Percentiles rank a stretch among this genome's conserved stretches.
Conservation (phyloP, 1,139 yeast species). For the Protomyces arabidopsidicola region DNA sequence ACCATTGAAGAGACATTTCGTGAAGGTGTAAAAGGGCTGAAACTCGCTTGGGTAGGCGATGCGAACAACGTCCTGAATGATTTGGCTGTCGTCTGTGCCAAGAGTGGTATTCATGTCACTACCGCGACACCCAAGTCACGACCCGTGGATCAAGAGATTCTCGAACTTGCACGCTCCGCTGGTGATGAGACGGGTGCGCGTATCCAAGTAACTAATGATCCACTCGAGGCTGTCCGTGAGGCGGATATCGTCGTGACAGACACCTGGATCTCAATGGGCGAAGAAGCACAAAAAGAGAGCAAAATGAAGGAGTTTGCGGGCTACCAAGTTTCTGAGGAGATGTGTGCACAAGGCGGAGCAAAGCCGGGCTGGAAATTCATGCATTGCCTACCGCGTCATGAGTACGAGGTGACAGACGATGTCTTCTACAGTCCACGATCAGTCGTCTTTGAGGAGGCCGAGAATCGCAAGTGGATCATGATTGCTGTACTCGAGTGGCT, state of each 20-base stretch:
- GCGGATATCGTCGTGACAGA: conserved; percentile 92
- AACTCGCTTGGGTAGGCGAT: conserved; percentile 94
- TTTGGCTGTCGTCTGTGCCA: conserved; percentile 82
- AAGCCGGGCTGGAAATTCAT: conserved; percentile 74
- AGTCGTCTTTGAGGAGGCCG: conserved; percentile 90
- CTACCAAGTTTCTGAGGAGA: conserved; percentile 69
- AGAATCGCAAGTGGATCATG: conserved; percentile 92
- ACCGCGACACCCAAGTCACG: conserved; percentile 78
- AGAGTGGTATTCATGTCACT: conserved; percentile 74
- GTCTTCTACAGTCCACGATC: conserved; percentile 82
- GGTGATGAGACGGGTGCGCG: conserved; percentile 51
- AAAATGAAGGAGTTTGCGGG: conserved; percentile 79
- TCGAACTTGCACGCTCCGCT: conserved; percentile 52
- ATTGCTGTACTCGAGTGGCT: conserved; percentile 72
- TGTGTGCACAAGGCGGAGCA: conserved; percentile 57
- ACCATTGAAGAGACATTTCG: conserved; percentile 79
- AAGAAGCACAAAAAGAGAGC: conserved; percentile 68
- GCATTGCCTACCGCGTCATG: conserved; percentile 96
- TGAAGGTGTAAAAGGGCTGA: conserved; percentile 45
- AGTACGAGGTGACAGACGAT: conserved; percentile 88
- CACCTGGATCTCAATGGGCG: conserved; percentile 97
- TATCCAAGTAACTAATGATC: conserved; percentile 66
- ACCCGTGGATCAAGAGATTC: conserved; percentile 57
- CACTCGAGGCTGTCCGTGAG: conserved; percentile 60
- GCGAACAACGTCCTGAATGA: conserved; percentile 94